phyloP scores from a whole-genome alignment of 371 early-diverging fungal genomes.

The Coemansia sp. region DNA sequence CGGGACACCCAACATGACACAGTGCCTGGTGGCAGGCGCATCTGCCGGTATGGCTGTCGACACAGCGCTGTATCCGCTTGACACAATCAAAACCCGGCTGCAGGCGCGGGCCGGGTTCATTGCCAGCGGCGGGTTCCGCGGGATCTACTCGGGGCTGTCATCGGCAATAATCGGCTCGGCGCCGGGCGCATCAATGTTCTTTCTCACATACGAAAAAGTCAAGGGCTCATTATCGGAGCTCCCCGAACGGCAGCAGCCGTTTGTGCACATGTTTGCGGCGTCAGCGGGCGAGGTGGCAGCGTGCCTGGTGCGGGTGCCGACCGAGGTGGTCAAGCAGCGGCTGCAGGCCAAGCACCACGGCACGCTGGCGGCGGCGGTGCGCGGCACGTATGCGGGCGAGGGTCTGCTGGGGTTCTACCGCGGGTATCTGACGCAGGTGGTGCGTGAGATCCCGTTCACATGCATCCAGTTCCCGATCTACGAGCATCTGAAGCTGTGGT shows the following conservation, averaged over 20 bases:
- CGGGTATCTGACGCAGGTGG: constrained; percentile 88
- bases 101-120: constrained; percentile 88
- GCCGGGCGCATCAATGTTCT: constrained; percentile 90
- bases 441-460: constrained; percentile 93
- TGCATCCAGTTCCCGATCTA: constrained; percentile 96
- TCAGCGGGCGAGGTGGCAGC: constrained; percentile 93
- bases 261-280: constrained; percentile 86
- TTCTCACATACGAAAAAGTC: constrained; percentile 84
- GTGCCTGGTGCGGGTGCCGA: constrained; percentile 91
- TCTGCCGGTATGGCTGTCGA: constrained; percentile 86
- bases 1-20: constrained; percentile 27
- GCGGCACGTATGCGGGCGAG: constrained; percentile 62
- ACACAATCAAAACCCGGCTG: constrained; percentile 90
- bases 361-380: constrained; percentile 61
- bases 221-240: constrained; percentile 56
- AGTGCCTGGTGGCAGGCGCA: constrained; percentile 65
- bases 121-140: constrained; percentile 87
- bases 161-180: constrained; percentile 94
- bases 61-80: constrained; percentile 84
- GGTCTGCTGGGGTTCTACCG: constrained; percentile 88
- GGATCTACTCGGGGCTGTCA: constrained; percentile 87
- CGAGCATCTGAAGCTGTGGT: constrained; percentile 77
- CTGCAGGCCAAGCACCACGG: constrained; percentile 87
- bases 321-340: constrained; percentile 93
- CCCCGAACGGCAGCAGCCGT: constrained; percentile 52